A percentile compares a stretch with the other conserved stretches of the same genome.
These are phyloP conservation scores for carrot (Daucus carota) DNA, from an alignment of 129 eudicot species.

Conservation along the genomic window DNA sequence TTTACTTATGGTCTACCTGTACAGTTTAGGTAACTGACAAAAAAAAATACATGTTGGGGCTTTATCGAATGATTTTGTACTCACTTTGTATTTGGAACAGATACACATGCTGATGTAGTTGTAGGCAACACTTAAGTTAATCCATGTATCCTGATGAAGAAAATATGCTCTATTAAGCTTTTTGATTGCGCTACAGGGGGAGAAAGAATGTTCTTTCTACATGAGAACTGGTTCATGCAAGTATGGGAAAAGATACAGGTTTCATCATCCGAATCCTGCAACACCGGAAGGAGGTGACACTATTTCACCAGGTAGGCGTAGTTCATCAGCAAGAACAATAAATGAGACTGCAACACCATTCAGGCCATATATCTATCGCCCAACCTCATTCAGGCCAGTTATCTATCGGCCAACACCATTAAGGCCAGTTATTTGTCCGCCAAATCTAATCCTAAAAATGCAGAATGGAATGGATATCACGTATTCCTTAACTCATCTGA, in stretches of 20 bases:
- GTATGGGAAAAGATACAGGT: constrained; percentile 82
- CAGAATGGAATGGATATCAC: too few species aligned
- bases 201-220: constrained; percentile 78
- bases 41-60: not conserved
- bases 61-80: too few species aligned
- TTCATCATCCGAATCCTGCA: constrained; percentile 94
- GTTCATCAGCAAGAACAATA: constrained; percentile 39
- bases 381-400: constrained; percentile 41
- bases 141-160: not conserved
- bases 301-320: constrained; percentile 37
- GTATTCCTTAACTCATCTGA: constrained; percentile 3
- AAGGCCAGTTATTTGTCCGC: too few species aligned
- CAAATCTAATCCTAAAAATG: constrained; percentile 71
- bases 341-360: constrained; percentile 42
- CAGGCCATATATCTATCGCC: constrained; percentile 41
- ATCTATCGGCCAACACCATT: too few species aligned
- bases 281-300: constrained; percentile 45
- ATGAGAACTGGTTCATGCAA: constrained; percentile 96
- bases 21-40: not conserved
- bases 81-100: not conserved
- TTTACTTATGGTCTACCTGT: not conserved
- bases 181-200: constrained; percentile 43
- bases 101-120: not conserved
- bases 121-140: not conserved
- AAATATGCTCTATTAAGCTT: not conserved